Evolutionary conservation across 1,284 basidiomycete species (phyloP).

Genomic region (Fomes fomentarius): DNA sequence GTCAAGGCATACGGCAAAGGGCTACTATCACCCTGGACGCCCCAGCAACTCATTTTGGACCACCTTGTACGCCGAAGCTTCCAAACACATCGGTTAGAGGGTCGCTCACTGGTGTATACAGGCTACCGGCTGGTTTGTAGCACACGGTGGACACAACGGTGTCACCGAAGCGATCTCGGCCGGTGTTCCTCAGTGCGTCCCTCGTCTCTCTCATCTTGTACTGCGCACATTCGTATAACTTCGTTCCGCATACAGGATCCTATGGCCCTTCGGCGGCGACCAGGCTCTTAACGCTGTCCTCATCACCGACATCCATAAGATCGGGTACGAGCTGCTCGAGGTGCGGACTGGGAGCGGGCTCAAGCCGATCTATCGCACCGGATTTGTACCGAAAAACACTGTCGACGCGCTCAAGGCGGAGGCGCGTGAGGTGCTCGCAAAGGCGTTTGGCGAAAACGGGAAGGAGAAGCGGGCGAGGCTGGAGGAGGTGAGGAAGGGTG

Average conservation of each 20-base stretch:
- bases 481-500: conserved; percentile 6
- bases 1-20: conserved; percentile 17
- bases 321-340: conserved; percentile 31
- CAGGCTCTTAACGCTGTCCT: conserved; percentile 28
- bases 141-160: conserved; percentile 29
- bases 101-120: background rate
- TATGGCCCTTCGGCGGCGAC: conserved; percentile 31
- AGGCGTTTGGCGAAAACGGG: conserved; percentile 26
- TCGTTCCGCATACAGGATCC: conserved; percentile 2
- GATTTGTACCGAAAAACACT: conserved; percentile 22
- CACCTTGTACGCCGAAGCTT: conserved; percentile 21
- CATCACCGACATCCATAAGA: conserved; percentile 18
- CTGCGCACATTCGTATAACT: background rate
- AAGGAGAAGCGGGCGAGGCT: conserved; percentile 21
- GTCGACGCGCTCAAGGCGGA: conserved; percentile 26
- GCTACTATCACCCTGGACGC: conserved; percentile 22
- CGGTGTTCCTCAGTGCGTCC: conserved; percentile 24
- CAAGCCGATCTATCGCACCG: conserved; percentile 23
- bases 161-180: conserved; percentile 20
- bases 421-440: conserved; percentile 15
- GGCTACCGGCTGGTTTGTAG: conserved; percentile 29
- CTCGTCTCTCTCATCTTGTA: no score
- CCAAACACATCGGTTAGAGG: background rate
- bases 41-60: conserved; percentile 27
- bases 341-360: conserved; percentile 26